Base-by-base conservation (phyloP, 306 rosid species). In the Oxytropis ochrocephala region DNA sequence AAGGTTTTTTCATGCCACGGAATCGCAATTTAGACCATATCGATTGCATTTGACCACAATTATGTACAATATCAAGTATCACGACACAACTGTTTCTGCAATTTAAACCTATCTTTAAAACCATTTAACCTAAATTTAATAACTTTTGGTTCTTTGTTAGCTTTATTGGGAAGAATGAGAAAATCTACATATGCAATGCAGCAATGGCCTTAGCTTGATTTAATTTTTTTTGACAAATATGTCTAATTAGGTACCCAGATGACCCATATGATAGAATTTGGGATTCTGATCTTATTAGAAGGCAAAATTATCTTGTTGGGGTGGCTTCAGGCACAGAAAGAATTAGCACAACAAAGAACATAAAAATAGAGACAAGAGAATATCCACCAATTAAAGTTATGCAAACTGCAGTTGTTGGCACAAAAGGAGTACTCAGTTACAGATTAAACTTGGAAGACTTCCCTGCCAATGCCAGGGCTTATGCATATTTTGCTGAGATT, bases 191-290 rank as follows among this genome's bases (percentile, higher is more conserved):
- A 21, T 21, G 24, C 24, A 21, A 35, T 18, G 30, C 1, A 1
- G 24, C 24, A 21, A 35, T 18, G 30, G 35, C 54, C 29, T 19
- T 33, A 44, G 36, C 7, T 49, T 61, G 62, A 41, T 49, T 47
- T 50, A 24, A 10, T 60, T 18, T 11, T 49, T 51, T 33, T 47
- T 33, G 21, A 33, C 41, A 33, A 44, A 61, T 7, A 17, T 36
- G 1, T 48, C 55, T 62, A 12, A 11, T 11, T 75, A 88, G 97
- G 89, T 87, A 86, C 78, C 93, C 96, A 11, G 96, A 91, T 85
- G 97, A 91, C 38, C 97, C 93, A 0, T 91, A 85, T 83, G 96
- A 91, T 76, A 89, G 97, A 81, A 83, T 91, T 80, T 91, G 97
- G 96, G 91, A 80, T 64, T 89, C 94, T 4, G 96, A 91, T 78